These are phyloP conservation scores for Diaporthe caulivora DNA, from an alignment of 2,329 filamentous ascomycete genomes.

Conservation along the genomic window DNA sequence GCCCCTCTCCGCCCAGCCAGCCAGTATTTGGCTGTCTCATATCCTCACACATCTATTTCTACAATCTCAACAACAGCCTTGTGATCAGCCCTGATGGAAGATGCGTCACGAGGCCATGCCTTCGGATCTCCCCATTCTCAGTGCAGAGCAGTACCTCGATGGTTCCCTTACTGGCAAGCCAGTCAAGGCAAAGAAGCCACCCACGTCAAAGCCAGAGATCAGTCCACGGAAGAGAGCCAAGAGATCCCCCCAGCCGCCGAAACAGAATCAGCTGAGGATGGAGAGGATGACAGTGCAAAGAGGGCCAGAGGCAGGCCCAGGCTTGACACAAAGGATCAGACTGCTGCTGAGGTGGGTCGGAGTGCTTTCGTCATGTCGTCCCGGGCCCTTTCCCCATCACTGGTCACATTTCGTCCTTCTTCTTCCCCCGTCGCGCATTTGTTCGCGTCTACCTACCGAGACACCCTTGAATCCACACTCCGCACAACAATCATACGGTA, in stretches of 20 bases:
- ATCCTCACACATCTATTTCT: background rate
- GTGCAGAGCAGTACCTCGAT: slow-evolving; percentile 59
- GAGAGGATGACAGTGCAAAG: slow-evolving; percentile 63
- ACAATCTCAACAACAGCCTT: background rate
- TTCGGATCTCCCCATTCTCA: slow-evolving; percentile 58
- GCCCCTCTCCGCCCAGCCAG: background rate
- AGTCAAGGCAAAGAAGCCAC: slow-evolving; percentile 49
- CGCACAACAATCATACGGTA: background rate
- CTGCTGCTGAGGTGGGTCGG: slow-evolving; percentile 78
- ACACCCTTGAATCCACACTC: slow-evolving; percentile 4
- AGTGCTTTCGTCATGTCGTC: slow-evolving; percentile 37
- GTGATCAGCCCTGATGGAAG: slow-evolving; percentile 1
- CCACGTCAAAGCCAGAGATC: slow-evolving; percentile 40
- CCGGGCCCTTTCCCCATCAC: slow-evolving; percentile 13
- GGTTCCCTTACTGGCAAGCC: slow-evolving; percentile 40
- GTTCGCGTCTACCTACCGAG: background rate
- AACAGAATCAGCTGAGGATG: slow-evolving; percentile 21
- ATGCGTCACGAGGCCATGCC: slow-evolving; percentile 43
- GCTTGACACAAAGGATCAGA: slow-evolving; percentile 82
- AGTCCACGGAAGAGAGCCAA: slow-evolving; percentile 39
- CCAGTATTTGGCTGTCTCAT: background rate
- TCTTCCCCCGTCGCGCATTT: background rate
- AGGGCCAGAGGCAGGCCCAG: slow-evolving; percentile 80
- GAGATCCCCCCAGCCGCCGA: background rate
- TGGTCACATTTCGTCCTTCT: background rate